phyloP scores from a whole-genome alignment of 495 filamentous ascomycete genomes.

The Xylaria curta region DNA sequence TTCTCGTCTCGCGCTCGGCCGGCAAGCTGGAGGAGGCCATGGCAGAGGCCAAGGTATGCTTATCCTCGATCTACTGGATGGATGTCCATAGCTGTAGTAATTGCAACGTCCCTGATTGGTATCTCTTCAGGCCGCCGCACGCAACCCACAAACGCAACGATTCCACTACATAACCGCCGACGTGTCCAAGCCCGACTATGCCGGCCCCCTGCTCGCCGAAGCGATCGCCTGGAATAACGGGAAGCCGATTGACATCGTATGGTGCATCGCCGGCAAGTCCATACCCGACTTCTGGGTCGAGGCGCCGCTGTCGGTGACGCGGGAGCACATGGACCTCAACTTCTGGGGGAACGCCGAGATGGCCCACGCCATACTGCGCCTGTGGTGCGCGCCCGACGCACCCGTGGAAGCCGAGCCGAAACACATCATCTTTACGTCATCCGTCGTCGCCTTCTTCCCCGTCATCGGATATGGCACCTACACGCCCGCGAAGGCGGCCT shows the following conservation, averaged over 20 bases:
- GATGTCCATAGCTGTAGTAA: no score
- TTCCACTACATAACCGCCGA: conserved; percentile 89
- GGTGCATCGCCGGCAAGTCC: conserved; percentile 86
- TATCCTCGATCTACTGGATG: neutral
- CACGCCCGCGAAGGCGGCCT: conserved; percentile 81
- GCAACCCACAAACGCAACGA: conserved; percentile 66
- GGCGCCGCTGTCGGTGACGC: conserved; percentile 64
- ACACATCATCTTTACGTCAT: conserved; percentile 89
- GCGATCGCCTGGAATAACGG: conserved; percentile 84
- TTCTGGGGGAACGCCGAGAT: conserved; percentile 91
- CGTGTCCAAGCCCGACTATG: conserved; percentile 71
- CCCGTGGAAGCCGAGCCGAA: conserved; percentile 55
- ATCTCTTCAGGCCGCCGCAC: conserved; percentile 60
- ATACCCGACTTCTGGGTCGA: conserved; percentile 82
- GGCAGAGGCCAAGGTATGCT: conserved; percentile 64
- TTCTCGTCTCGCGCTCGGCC: conserved; percentile 80
- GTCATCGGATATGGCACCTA: conserved; percentile 88
- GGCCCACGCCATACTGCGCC: conserved; percentile 70
- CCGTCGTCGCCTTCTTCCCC: conserved; percentile 74
- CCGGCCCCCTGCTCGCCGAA: conserved; percentile 69
- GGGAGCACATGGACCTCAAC: conserved; percentile 87
- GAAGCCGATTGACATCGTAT: conserved; percentile 79
- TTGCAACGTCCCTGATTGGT: neutral
- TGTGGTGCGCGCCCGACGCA: conserved; percentile 62
- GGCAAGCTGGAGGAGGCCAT: conserved; percentile 77